Evolutionary conservation across 2,329 filamentous ascomycete species (phyloP), one percentile per base, ranked within the genome.

Genomic region (Diaporthe australafricana): DNA sequence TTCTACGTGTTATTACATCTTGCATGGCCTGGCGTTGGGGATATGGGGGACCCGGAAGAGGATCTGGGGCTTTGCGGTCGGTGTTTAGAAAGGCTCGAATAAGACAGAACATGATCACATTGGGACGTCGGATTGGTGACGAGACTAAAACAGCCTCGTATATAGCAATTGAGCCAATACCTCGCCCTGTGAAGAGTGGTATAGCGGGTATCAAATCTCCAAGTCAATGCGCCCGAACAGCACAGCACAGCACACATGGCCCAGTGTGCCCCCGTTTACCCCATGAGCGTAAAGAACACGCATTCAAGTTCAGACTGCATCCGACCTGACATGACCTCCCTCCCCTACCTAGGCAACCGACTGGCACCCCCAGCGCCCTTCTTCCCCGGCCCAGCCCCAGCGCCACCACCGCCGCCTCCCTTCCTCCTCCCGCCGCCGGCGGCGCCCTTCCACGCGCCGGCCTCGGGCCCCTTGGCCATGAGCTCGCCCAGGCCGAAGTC

Each of bases 401-500:
- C 48, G 30, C 52, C 52, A 56, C 70, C 72, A 2, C 35, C 72
- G 12, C 48, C 67, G n/a, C 16, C 62, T 16, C 67, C 66, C 45
- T 47, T 66, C 60, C 60, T 68, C 52, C 16, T 67, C 16, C 66
- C 56, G 14, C 42, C 57, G 17, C 45, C 68, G 52, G 75, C 77
- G 14, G 74, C 77, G 20, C 72, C 74, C 65, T 72, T 77, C 38
- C 72, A 74, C 7, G 25, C 74, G 14, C 48, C 74, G 52, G 72
- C 74, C 67, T 53, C 69, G 4, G 91, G 89, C 0, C 90, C 92
- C 73, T 88, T 87, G 48, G 84, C 87, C 89, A 95, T 91, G 77
- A 96, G 84, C 71, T 90, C 89, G 7, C 86, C 87, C n/a, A 96
- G 84, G 0, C 93, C 92, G 8, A 96, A 83, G 78, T 96, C 94